Percentiles rank a stretch among this genome's conserved stretches.
Evolutionary conservation across 2,329 filamentous ascomycete genomes (phyloP).

Genomic region (Diaporthe citrichinensis): DNA sequence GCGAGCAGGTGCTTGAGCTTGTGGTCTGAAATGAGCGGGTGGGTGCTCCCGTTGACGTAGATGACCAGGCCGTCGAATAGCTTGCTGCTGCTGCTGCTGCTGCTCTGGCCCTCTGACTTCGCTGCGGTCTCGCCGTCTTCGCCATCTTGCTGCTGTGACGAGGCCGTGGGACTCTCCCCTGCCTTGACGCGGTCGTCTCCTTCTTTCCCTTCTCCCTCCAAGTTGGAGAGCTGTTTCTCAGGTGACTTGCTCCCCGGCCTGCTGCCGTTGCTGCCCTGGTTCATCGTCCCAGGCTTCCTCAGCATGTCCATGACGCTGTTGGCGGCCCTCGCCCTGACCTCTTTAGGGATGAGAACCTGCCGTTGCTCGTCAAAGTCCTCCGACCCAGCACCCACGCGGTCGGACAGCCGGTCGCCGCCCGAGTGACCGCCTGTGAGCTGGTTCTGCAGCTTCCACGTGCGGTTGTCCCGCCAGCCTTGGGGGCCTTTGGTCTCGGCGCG

Average conservation of each 20-base stretch:
- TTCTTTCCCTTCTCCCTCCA: neutral
- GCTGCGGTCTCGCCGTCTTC: slow-evolving; percentile 51
- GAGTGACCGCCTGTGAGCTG: slow-evolving; percentile 75
- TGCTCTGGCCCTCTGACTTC: slow-evolving; percentile 54
- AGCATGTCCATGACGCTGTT: slow-evolving; percentile 70
- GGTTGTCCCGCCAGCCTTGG: slow-evolving; percentile 78
- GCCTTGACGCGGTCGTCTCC: neutral
- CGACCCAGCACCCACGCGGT: slow-evolving; percentile 76
- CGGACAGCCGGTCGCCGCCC: slow-evolving; percentile 72
- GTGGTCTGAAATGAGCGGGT: slow-evolving; percentile 86
- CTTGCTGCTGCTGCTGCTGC: slow-evolving; percentile 57
- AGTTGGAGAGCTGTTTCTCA: neutral
- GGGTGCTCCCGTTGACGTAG: slow-evolving; percentile 90
- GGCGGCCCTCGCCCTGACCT: slow-evolving; percentile 55
- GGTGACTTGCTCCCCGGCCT: slow-evolving; percentile 5
- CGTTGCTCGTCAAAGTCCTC: slow-evolving; percentile 65
- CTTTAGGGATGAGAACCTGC: slow-evolving; percentile 60
- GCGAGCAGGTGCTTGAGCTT: slow-evolving; percentile 84
- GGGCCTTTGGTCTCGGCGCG: slow-evolving; percentile 77
- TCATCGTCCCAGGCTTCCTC: slow-evolving; percentile 60
- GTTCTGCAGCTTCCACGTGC: slow-evolving; percentile 76
- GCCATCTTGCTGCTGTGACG: slow-evolving; percentile 45
- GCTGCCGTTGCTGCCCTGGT: neutral
- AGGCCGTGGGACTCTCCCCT: slow-evolving; percentile 47
- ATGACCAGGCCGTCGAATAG: slow-evolving; percentile 82